These are phyloP conservation scores for Simplicillium sp. DNA, from an alignment of 2,329 filamentous ascomycete genomes.

Conservation along the genomic window DNA sequence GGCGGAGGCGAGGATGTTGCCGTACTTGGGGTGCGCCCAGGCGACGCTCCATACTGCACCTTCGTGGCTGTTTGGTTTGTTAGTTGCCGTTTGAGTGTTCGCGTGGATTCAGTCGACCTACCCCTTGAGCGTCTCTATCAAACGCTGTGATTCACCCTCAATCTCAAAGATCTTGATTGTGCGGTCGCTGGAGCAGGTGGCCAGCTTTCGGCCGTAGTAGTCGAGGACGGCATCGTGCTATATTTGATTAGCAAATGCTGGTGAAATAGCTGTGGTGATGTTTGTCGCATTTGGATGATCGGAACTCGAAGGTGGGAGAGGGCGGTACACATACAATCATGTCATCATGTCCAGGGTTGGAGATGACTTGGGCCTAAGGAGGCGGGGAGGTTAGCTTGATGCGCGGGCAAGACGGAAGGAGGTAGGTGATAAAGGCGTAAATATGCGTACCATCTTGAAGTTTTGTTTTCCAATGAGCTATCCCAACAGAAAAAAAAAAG, in stretches of 20 bases:
- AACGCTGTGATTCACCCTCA: constrained; percentile 80
- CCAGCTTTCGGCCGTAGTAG: constrained; percentile 93
- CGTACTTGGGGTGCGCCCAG: constrained; percentile 98
- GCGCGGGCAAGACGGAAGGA: background rate
- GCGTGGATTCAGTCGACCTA: too few species aligned
- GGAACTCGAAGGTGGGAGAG: constrained; percentile 4
- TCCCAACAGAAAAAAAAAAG: background rate
- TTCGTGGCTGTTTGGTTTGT: constrained; percentile 59
- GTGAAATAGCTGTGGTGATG: constrained; percentile 3
- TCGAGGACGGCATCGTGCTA: constrained; percentile 97
- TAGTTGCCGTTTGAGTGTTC: background rate
- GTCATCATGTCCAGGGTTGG: constrained; percentile 69
- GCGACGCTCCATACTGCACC: constrained; percentile 96
- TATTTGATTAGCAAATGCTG: constrained; percentile 11
- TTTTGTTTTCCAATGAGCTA: background rate
- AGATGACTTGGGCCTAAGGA: constrained; percentile 31
- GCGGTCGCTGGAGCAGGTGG: constrained; percentile 95
- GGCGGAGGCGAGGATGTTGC: constrained; percentile 91
- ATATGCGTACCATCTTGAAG: constrained; percentile 5
- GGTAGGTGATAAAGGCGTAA: background rate
- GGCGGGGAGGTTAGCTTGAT: constrained; percentile 16
- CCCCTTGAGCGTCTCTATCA: constrained; percentile 93
- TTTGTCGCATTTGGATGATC: constrained; percentile 2
- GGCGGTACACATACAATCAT: constrained; percentile 77
- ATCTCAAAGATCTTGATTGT: constrained; percentile 99